phyloP scores from a whole-genome alignment of 495 filamentous ascomycete species.

The Aspergillus sclerotiicarbonarius region DNA sequence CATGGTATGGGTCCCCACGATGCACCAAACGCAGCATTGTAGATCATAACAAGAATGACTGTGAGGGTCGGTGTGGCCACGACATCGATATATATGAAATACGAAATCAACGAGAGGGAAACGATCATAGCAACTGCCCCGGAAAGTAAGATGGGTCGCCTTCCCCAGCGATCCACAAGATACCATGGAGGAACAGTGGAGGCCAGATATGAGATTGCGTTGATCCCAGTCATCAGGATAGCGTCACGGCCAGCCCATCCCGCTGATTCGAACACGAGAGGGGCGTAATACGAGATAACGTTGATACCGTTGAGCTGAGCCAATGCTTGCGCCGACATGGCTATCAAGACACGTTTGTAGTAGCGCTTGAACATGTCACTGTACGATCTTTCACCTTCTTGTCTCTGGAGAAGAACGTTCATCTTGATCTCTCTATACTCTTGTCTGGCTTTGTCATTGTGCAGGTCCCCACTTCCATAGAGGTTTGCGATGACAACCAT shows the following conservation, averaged over 20 bases:
- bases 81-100: constrained; percentile 90
- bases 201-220: constrained; percentile 84
- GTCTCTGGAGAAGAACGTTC: constrained; percentile 86
- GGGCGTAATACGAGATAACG: constrained; percentile 98
- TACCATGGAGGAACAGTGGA: constrained; percentile 97
- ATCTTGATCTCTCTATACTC: constrained; percentile 99
- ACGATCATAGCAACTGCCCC: constrained; percentile 90
- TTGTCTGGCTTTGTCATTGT: constrained; percentile 83
- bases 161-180: constrained; percentile 89
- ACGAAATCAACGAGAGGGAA: constrained; percentile 88
- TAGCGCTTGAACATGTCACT: constrained; percentile 94
- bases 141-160: constrained; percentile 84
- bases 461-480: constrained; percentile 92
- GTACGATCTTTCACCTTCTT: constrained; percentile 92
- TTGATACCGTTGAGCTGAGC: constrained; percentile 98
- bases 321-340: constrained; percentile 96
- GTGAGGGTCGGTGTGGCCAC: constrained; percentile 74
- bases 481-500: constrained; percentile 97
- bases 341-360: constrained; percentile 88
- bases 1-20: constrained; percentile 99
- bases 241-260: constrained; percentile 89
- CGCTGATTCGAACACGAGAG: constrained; percentile 92
- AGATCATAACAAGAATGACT: constrained; percentile 94
- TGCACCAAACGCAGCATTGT: constrained; percentile 96
- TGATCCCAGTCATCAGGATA: constrained; percentile 96